Evolutionary conservation across 108 stramenopile species (phyloP), one percentile per base, ranked within the genome.

Genomic region (Cyclotella choctawhatcheeana): DNA sequence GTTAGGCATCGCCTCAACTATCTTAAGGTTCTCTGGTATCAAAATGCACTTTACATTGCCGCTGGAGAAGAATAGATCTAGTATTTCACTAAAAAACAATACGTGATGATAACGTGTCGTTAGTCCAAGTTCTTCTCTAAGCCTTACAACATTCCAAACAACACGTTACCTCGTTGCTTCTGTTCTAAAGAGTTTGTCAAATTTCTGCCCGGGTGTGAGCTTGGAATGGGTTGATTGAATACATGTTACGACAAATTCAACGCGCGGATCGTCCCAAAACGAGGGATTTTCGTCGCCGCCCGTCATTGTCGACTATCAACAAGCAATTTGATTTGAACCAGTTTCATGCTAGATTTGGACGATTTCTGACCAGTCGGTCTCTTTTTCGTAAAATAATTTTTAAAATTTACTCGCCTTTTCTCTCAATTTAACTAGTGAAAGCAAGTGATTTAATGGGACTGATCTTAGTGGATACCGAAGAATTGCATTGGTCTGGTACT

Each of bases 101-200:
- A 47, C 6, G 16, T 50, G 18, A 50, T 53, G 16, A 21, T 32
- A 52, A 72, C 74, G 74, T 14, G 79, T 68, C 33, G 24, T 75
- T 58, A 37, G 52, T 30, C 50, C 69, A 44, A 27, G 14, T 71
- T 52, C 78, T 61, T 64, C 27, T 48, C 54, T 32, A 29, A 20
- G 5, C 44, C 27, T 21, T 5, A 72, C 20, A 12, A 40, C 37
- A 40, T 12, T 40, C 8, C 37, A 40, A 6, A 12, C 37, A 40
- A 40, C 12, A 40, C 5, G 74, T 80, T 64, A 89, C 85, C 84
- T 62, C 30, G 85, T 88, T 22, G 89, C 84, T 58, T 93, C 92
- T 33, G 84, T 87, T 25, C 62, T 64, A 71, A 93, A 91, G 43
- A 82, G 76, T 66, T 93, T 93, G 47, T 91, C 90, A 60, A 93